Evolutionary conservation across 1,139 yeast species (phyloP), one percentile per base, ranked within the genome.

Genomic region (Sugiyamaella neomexicana): DNA sequence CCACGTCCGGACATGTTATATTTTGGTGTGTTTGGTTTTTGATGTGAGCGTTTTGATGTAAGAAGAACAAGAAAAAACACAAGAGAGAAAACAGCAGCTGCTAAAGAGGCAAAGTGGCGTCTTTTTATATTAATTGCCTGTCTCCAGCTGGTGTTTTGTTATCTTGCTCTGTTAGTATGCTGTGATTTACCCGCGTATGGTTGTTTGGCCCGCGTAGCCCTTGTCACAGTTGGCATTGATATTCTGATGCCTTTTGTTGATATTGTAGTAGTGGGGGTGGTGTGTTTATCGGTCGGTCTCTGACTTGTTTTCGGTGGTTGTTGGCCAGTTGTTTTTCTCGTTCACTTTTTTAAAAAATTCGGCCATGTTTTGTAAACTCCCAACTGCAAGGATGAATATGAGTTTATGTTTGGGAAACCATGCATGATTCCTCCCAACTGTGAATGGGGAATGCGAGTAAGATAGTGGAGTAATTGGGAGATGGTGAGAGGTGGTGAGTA

Each of bases 1-100:
- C 98, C 98, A 86, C 98, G 91, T 77, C 98, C 98, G 74, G 98
- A 89, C 98, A 91, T 91, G n/a, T n/a, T n/a, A n/a, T n/a, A n/a
- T 73, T 65, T 85, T 69, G 50, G 42, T 49, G 38, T 46, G 37
- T 50, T 32, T 43, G n/a, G n/a, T 53, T 13, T 16, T 43, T 38
- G 34, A 7, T 17, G 9, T 43, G 29, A 23, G 29, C 16, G 40
- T 9, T 2, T 2, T 8, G 10, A 29, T 29, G 44, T 23, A 43
- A 29, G 15, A 12, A 44, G n/a, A n/a, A 32, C 36, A 29, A 37
- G 38, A 38, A 45, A 32, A 38, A 17, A 15, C 32, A 13, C 34
- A 42, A 41, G 10, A 48, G 46, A 42, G 43, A 23, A 17, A 38
- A n/a, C 31, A n/a, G n/a, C n/a, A n/a, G n/a, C 13, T 3, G 7